phyloP scores from a whole-genome alignment of 2,329 filamentous ascomycete species.

The Hymenoscyphus albidus region DNA sequence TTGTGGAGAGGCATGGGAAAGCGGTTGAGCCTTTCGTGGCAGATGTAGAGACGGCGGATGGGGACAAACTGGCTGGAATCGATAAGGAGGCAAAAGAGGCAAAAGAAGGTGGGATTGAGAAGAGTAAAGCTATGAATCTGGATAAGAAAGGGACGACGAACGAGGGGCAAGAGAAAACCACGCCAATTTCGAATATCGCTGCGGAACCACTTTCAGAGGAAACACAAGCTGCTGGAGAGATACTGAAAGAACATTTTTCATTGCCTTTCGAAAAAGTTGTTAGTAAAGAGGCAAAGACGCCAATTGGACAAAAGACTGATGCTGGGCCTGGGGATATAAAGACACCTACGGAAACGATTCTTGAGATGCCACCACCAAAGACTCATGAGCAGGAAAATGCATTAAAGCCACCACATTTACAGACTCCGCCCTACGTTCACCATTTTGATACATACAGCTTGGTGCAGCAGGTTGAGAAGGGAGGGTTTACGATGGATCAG shows the following conservation, averaged over 20 bases:
- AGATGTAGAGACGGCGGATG: slow-evolving; percentile 31
- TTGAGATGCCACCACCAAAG: slow-evolving; percentile 45
- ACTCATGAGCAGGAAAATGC: slow-evolving; percentile 36
- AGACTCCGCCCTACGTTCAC: slow-evolving; percentile 79
- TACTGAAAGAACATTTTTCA: background rate
- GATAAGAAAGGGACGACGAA: slow-evolving; percentile 7
- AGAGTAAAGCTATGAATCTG: slow-evolving; percentile 10
- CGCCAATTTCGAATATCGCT: slow-evolving; percentile 13
- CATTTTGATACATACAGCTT: slow-evolving; percentile 95
- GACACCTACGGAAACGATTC: slow-evolving; percentile 48
- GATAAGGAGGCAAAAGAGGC: slow-evolving; percentile 15
- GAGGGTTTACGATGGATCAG: slow-evolving; percentile 70
- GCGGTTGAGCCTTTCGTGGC: slow-evolving; percentile 51
- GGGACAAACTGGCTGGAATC: slow-evolving; percentile 17
- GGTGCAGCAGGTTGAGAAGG: slow-evolving; percentile 70
- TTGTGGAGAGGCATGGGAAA: slow-evolving; percentile 56
- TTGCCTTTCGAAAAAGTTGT: slow-evolving; percentile 2
- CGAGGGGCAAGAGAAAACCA: background rate
- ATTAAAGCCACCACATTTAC: slow-evolving; percentile 61
- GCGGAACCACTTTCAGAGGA: slow-evolving; percentile 29
- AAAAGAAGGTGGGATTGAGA: slow-evolving; percentile 11
- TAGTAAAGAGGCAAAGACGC: slow-evolving; percentile 4
- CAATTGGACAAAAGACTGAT: slow-evolving; percentile 32
- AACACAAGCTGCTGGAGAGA: slow-evolving; percentile 22
- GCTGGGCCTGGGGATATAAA: slow-evolving; percentile 28